Conservation (phyloP, 2,329 filamentous ascomycete genomes). For the Alternaria sp. region DNA sequence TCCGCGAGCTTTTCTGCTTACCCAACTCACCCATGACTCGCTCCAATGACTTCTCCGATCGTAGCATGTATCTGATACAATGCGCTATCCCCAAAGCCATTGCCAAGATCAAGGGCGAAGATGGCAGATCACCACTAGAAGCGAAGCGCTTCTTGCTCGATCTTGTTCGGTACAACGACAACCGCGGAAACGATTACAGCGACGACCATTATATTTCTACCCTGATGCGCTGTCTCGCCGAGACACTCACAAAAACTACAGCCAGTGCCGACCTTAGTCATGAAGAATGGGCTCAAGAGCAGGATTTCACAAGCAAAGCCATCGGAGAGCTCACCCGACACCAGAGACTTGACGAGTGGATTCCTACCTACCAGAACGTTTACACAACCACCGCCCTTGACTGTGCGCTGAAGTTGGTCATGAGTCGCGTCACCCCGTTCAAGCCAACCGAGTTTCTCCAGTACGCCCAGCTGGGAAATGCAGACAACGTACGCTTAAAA, state of each 20-base stretch:
- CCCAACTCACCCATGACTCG: slow-evolving; percentile 77
- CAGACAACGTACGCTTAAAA: slow-evolving; percentile 64
- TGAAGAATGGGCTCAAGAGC: slow-evolving; percentile 59
- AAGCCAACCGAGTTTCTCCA: slow-evolving; percentile 65
- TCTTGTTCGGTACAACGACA: slow-evolving; percentile 92
- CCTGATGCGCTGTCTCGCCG: slow-evolving; percentile 70
- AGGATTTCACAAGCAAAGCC: slow-evolving; percentile 61
- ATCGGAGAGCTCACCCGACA: slow-evolving; percentile 68
- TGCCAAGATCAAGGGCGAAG: slow-evolving; percentile 74
- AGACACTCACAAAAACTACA: slow-evolving; percentile 54
- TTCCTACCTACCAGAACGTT: slow-evolving; percentile 68
- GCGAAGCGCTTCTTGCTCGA: slow-evolving; percentile 87
- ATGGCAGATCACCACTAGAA: slow-evolving; percentile 77
- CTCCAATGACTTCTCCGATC: slow-evolving; percentile 90
- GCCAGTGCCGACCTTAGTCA: slow-evolving; percentile 49
- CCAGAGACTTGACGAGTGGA: slow-evolving; percentile 70
- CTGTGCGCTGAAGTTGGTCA: slow-evolving; percentile 63
- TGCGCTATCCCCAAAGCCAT: slow-evolving; percentile 83
- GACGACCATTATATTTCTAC: slow-evolving; percentile 88
- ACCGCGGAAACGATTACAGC: slow-evolving; percentile 85
- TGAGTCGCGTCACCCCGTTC: slow-evolving; percentile 59
- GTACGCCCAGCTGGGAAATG: slow-evolving; percentile 65
- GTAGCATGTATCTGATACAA: slow-evolving; percentile 83
- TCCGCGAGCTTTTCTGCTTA: slow-evolving; percentile 86
- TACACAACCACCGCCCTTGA: slow-evolving; percentile 67